Conservation (phyloP, 2,329 filamentous ascomycete genomes). For the Pyricularia pennisetigena region DNA sequence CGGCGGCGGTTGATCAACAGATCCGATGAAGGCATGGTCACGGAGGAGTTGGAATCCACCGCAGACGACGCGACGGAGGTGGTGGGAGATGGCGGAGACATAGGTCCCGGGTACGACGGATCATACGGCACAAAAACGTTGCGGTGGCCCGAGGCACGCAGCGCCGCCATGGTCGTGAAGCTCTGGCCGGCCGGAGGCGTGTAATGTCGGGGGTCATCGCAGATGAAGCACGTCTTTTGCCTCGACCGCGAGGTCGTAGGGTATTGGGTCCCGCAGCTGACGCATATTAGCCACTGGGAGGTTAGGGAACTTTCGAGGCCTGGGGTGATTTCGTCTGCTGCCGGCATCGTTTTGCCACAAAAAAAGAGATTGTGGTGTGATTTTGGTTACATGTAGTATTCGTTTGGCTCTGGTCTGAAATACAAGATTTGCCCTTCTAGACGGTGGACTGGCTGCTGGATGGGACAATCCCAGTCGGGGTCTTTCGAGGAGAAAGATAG, state of each 20-base stretch:
- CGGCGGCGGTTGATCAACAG: background rate
- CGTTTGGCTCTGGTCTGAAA: background rate
- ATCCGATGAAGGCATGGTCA: background rate
- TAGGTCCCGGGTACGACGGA: conserved; percentile 6
- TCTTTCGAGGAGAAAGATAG: background rate
- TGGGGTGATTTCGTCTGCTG: background rate
- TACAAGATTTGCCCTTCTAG: background rate
- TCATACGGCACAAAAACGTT: conserved; percentile 43
- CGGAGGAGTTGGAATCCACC: background rate
- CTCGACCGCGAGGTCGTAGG: conserved; percentile 36
- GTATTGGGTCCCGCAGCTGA: conserved; percentile 62
- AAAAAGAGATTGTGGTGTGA: background rate
- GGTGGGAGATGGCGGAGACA: background rate
- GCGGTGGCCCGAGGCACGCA: conserved; percentile 29
- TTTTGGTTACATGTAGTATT: background rate
- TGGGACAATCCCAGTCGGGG: no score
- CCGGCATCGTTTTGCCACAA: background rate
- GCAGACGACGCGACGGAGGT: background rate
- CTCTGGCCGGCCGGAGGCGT: conserved; percentile 53
- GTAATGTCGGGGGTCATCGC: conserved; percentile 65
- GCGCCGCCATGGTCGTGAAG: conserved; percentile 49
- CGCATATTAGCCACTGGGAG: conserved; percentile 44
- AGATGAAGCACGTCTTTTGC: conserved; percentile 55
- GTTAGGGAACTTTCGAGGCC: conserved; percentile 7
- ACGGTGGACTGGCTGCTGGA: background rate